Conservation (phyloP, 108 stramenopile genomes). For the Cyclotella kingstonii region DNA sequence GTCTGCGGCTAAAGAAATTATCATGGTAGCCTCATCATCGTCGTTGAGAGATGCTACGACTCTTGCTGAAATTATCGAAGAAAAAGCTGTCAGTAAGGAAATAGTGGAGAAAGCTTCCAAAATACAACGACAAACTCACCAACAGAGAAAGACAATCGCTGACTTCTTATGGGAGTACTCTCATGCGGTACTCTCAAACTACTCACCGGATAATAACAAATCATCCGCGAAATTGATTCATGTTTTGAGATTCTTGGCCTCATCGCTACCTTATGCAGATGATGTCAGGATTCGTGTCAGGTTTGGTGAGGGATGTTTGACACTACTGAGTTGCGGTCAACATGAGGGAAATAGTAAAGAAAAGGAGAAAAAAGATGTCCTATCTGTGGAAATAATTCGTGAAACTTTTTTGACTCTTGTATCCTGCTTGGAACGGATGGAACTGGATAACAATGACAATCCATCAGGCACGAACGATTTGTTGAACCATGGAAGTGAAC, state of each 20-base stretch:
- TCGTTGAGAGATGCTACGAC: neutral
- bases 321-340: slow-evolving; percentile 29
- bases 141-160: slow-evolving; percentile 13
- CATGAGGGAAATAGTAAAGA: slow-evolving; percentile 9
- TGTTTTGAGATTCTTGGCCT: slow-evolving; percentile 37
- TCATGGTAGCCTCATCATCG: slow-evolving; percentile 35
- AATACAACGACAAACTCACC: slow-evolving; percentile 4
- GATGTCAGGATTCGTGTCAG: slow-evolving; percentile 40
- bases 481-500: neutral
- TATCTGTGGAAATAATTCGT: slow-evolving; percentile 41
- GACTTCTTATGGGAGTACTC: slow-evolving; percentile 37
- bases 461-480: too few relatives aligned
- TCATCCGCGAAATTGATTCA: slow-evolving; percentile 18
- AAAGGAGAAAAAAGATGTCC: slow-evolving; percentile 22
- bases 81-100: neutral
- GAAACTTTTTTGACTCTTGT: slow-evolving; percentile 47
- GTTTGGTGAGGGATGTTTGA: slow-evolving; percentile 52
- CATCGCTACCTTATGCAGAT: slow-evolving; percentile 40
- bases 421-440: slow-evolving; percentile 39
- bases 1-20: slow-evolving; percentile 40
- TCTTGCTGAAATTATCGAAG: neutral
- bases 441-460: slow-evolving; percentile 3
- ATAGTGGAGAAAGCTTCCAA: neutral
- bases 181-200: slow-evolving; percentile 15
- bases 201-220: neutral